Percentiles rank a stretch among this genome's conserved stretches.
These are phyloP conservation scores for Trichoderma guizhouense DNA, from an alignment of 2,329 filamentous ascomycete species.

Conservation along the genomic window DNA sequence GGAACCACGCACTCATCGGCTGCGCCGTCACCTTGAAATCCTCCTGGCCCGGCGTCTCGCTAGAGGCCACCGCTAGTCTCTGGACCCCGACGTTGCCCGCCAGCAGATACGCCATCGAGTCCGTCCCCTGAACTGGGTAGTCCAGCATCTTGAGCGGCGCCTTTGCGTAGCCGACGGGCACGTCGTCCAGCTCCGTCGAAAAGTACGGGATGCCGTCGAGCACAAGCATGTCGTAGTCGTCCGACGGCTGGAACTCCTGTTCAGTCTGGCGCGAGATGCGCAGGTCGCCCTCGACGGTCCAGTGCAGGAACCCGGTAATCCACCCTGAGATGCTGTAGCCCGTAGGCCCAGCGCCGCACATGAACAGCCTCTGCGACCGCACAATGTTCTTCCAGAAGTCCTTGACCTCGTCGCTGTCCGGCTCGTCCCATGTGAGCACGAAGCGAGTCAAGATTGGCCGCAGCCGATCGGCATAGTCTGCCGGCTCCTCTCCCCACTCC, in stretches of 20 bases:
- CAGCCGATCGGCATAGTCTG: conserved; percentile 38
- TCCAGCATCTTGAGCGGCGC: conserved; percentile 39
- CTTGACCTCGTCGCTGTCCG: conserved; percentile 30
- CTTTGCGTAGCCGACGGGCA: conserved; percentile 40
- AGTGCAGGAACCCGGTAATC: conserved; percentile 48
- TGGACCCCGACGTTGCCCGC: conserved; percentile 38
- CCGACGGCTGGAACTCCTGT: background rate
- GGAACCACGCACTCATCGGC: conserved; percentile 40
- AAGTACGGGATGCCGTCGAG: conserved; percentile 33
- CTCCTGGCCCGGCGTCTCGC: background rate
- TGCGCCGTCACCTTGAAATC: conserved; percentile 26
- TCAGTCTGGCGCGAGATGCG: conserved; percentile 21
- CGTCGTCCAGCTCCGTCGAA: conserved; percentile 25
- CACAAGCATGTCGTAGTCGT: conserved; percentile 16
- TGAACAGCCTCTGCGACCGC: conserved; percentile 30
- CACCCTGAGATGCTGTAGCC: conserved; percentile 44
- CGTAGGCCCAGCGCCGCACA: conserved; percentile 29
- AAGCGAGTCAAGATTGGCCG: conserved; percentile 44
- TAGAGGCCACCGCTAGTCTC: conserved; percentile 22
- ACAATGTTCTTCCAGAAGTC: conserved; percentile 46
- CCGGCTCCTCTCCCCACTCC: conserved; percentile 43
- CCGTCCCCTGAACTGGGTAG: conserved; percentile 17
- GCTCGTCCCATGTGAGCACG: conserved; percentile 42
- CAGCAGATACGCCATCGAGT: conserved; percentile 33
- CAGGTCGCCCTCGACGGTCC: conserved; percentile 35